phyloP scores from a whole-genome alignment of 2,329 filamentous ascomycete species.

The Escovopsis sp. region DNA sequence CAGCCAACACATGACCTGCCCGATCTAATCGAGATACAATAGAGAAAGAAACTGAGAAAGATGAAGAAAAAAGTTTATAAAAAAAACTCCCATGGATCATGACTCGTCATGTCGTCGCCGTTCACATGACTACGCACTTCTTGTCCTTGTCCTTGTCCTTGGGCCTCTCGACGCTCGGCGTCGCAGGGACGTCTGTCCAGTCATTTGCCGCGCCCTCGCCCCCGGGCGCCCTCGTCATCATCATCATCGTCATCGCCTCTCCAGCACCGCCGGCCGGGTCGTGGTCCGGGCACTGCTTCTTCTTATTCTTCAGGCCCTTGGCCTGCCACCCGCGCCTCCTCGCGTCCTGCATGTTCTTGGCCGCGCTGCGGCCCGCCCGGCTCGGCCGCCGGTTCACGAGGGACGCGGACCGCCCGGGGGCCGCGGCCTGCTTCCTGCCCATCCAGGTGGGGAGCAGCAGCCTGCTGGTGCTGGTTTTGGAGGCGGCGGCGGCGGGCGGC shows the following conservation, averaged over 20 bases:
- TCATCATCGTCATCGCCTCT: slow-evolving; percentile 14
- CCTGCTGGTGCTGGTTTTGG: slow-evolving; percentile 6
- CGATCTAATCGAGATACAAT: no score
- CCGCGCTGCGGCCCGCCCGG: slow-evolving; percentile 43
- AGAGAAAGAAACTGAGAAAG: no score
- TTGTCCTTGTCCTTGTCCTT: slow-evolving; percentile 29
- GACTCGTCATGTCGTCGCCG: no score
- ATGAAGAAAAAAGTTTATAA: neutral
- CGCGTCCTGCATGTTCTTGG: slow-evolving; percentile 48
- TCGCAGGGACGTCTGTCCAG: slow-evolving; percentile 37
- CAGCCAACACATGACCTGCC: no score
- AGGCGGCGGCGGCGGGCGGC: slow-evolving; percentile 2
- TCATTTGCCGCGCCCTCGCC: slow-evolving; percentile 10
- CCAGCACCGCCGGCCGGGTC: no score
- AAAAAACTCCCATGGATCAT: no score
- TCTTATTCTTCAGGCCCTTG: slow-evolving; percentile 26
- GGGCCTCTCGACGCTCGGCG: slow-evolving; percentile 12
- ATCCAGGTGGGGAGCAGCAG: slow-evolving; percentile 20
- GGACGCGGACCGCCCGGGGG: slow-evolving; percentile 22
- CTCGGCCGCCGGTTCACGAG: slow-evolving; percentile 35
- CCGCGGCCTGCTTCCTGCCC: slow-evolving; percentile 17
- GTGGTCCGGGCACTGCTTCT: slow-evolving; percentile 9
- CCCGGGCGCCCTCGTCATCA: slow-evolving; percentile 23
- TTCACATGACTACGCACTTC: slow-evolving; percentile 40
- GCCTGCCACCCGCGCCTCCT: slow-evolving; percentile 40